Evolutionary conservation across 768 basidiomycete genomes (phyloP).

Genomic region (Amanita subjunquillea): DNA sequence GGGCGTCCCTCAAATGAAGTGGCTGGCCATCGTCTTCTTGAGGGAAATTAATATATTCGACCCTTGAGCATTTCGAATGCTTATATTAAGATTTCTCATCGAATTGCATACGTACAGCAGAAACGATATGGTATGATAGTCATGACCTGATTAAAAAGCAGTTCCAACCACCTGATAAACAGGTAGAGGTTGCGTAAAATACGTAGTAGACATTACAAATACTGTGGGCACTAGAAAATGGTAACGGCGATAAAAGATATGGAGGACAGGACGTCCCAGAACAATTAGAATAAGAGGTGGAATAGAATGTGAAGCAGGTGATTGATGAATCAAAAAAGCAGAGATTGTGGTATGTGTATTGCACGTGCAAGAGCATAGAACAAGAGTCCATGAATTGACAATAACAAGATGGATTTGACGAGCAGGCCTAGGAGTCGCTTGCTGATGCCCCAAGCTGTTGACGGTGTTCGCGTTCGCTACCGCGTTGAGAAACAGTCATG

Average conservation of each 20-base stretch:
- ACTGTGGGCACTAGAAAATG: not conserved
- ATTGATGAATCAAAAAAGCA: not conserved
- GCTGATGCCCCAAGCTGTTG: slow-evolving; percentile 18
- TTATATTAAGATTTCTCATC: not conserved
- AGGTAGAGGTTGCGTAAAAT: slow-evolving; percentile 5
- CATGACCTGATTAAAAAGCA: slow-evolving; percentile 2
- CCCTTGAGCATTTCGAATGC: too few species aligned
- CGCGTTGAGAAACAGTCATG: slow-evolving; percentile 76
- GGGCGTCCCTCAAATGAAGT: not conserved
- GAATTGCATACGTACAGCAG: slow-evolving; percentile 3
- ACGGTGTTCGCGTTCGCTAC: slow-evolving; percentile 56
- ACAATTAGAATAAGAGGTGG: not conserved
- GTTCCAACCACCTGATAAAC: not conserved
- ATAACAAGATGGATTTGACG: not conserved
- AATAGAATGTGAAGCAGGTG: slow-evolving; percentile 1
- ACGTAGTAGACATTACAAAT: slow-evolving; percentile 4
- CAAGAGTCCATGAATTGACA: not conserved
- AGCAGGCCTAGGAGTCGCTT: slow-evolving; percentile 17
- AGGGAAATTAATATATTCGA: too few species aligned
- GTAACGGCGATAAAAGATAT: not conserved
- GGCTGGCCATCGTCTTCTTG: too few species aligned
- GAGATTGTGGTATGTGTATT: slow-evolving; percentile 1
- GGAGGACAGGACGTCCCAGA: not conserved
- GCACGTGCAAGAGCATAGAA: slow-evolving; percentile 6
- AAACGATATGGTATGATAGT: slow-evolving; percentile 3